Conservation (phyloP, 2,329 filamentous ascomycete species). For the Colletotrichum caudatum region DNA sequence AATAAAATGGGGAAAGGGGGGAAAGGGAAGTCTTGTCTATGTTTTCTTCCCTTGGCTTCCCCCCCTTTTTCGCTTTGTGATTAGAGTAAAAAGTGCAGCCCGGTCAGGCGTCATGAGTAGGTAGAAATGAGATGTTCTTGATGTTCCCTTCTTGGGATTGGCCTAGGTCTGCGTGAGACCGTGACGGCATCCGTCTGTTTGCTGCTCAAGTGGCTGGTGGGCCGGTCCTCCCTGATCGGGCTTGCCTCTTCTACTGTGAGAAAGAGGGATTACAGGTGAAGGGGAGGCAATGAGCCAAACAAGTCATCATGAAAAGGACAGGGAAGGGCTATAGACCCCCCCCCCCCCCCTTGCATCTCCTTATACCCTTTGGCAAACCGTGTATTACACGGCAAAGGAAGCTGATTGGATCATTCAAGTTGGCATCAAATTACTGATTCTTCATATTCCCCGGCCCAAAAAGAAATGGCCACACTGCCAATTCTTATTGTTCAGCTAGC, state of each 20-base stretch:
- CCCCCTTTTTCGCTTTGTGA: constrained; percentile 16
- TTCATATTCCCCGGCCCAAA: neutral
- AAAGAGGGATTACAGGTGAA: neutral
- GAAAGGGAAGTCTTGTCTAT: constrained; percentile 16
- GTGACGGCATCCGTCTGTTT: neutral
- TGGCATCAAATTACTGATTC: neutral
- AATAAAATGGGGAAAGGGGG: constrained; percentile 14
- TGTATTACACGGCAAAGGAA: neutral
- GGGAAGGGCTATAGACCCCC: neutral
- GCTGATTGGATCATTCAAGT: no score
- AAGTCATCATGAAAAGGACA: no score
- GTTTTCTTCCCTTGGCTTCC: constrained; percentile 16
- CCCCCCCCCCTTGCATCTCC: neutral
- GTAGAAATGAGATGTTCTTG: constrained; percentile 41
- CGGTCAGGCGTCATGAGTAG: constrained; percentile 42
- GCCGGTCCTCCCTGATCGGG: no score
- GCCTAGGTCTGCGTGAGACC: neutral
- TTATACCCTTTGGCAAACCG: neutral
- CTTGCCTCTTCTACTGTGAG: neutral
- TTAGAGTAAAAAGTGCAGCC: constrained; percentile 42
- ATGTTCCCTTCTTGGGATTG: constrained; percentile 18
- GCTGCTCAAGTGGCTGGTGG: neutral
- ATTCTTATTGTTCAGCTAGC: neutral
- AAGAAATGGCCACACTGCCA: neutral
- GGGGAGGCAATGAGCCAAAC: no score